Percentiles rank a stretch among this genome's conserved stretches.
These are phyloP conservation scores for Epicoccum sorghinum DNA, from an alignment of 2,329 filamentous ascomycete genomes.

Conservation along the genomic window DNA sequence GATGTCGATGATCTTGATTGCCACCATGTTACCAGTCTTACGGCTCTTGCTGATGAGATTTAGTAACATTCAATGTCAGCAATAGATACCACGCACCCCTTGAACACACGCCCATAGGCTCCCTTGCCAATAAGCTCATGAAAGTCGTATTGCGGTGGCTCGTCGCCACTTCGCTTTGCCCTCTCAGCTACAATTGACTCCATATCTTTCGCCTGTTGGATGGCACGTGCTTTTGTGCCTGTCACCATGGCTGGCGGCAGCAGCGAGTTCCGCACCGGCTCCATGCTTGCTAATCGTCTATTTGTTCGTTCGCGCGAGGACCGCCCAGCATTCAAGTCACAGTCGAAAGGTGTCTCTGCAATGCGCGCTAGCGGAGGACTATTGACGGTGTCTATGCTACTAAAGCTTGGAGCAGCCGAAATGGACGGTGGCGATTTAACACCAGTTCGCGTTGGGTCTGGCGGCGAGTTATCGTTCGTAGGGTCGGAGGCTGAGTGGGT, in stretches of 20 bases:
- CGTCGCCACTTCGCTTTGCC: conserved; percentile 64
- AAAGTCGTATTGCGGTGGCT: conserved; percentile 70
- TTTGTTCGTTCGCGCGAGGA: conserved; percentile 1
- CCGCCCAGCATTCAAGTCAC: conserved; percentile 14
- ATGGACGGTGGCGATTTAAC: conserved; percentile 17
- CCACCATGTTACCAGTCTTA: conserved; percentile 61
- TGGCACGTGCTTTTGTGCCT: conserved; percentile 63
- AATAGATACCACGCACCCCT: conserved; percentile 52
- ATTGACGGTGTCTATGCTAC: conserved; percentile 17
- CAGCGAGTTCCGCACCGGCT: conserved; percentile 29
- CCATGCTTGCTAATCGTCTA: conserved; percentile 30
- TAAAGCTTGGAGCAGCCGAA: conserved; percentile 19
- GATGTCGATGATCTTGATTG: conserved; percentile 84
- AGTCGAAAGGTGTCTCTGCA: conserved; percentile 31
- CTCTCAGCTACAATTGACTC: conserved; percentile 67
- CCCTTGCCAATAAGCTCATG: conserved; percentile 77
- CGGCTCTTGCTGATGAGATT: conserved; percentile 46
- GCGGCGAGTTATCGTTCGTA: conserved; percentile 22
- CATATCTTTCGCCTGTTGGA: conserved; percentile 75
- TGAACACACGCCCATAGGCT: conserved; percentile 76
- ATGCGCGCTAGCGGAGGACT: conserved; percentile 35
- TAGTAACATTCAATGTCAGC: conserved; percentile 13
- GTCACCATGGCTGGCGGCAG: conserved; percentile 35
- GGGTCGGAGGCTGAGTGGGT: conserved; percentile 31
- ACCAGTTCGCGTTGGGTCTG: conserved; percentile 6